A percentile compares a stretch with the other conserved stretches of the same genome.
phyloP scores from a whole-genome alignment of 139 green algal genomes.

The Tetradesmus lagerheimii region DNA sequence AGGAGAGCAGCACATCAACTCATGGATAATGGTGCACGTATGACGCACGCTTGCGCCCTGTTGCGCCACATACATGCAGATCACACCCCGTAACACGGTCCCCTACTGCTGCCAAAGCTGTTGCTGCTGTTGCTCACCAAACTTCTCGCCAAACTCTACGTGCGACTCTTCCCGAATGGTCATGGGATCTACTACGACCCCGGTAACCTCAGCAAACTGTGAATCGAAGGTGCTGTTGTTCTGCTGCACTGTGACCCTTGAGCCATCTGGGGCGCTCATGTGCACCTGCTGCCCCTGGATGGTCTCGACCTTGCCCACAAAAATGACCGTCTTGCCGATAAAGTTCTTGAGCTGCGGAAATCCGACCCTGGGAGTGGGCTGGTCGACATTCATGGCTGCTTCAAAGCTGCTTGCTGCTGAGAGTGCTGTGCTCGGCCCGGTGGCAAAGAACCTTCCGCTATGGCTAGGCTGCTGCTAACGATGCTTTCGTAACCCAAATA shows the following conservation, averaged over 20 bases:
- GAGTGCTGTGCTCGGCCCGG: neutral
- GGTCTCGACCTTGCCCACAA: constrained; percentile 43
- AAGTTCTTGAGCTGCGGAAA: constrained; percentile 44
- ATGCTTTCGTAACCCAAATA: neutral
- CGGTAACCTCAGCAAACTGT: constrained; percentile 71
- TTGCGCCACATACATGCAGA: neutral
- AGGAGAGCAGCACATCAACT: neutral
- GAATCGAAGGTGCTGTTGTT: constrained; percentile 46
- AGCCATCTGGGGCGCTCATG: constrained; percentile 41
- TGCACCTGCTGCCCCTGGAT: constrained; percentile 5
- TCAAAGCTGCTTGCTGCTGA: neutral
- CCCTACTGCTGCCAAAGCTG: neutral
- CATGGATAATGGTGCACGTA: neutral
- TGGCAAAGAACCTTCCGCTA: neutral
- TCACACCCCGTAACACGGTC: neutral
- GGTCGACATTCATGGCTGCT: constrained; percentile 32
- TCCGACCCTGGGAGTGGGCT: constrained; percentile 34
- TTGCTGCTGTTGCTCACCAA: constrained; percentile 64
- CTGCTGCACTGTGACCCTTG: constrained; percentile 17
- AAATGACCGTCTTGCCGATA: constrained; percentile 40
- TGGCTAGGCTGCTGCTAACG: neutral
- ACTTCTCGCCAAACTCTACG: constrained; percentile 67
- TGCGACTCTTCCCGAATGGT: constrained; percentile 63
- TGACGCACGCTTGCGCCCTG: too few relatives aligned
- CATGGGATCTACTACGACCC: constrained; percentile 67